Percentiles rank a stretch among this genome's conserved stretches.
Evolutionary conservation across 2,329 filamentous ascomycete species (phyloP).

Genomic region (Lasiodiplodia sp.): DNA sequence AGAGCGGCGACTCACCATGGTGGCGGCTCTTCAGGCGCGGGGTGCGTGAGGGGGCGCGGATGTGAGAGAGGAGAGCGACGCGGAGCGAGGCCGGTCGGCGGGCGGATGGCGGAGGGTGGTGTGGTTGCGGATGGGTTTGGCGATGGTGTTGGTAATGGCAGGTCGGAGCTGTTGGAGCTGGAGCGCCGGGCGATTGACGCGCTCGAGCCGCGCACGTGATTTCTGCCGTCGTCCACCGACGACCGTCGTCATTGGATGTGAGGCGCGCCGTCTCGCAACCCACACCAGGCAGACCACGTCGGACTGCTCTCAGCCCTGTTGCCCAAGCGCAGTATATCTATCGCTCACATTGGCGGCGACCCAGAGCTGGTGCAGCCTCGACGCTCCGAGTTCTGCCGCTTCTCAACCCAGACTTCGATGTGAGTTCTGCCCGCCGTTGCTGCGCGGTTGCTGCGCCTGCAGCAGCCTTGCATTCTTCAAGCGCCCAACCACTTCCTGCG

Average conservation of each 20-base stretch:
- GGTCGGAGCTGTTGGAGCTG: conserved; percentile 23
- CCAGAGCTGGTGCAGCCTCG: neutral
- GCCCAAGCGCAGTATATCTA: conserved; percentile 10
- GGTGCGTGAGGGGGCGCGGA: neutral
- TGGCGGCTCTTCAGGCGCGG: conserved; percentile 14
- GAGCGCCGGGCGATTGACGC: neutral
- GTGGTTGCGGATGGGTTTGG: conserved; percentile 39
- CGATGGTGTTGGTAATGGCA: conserved; percentile 38
- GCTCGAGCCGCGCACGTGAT: conserved; percentile 20
- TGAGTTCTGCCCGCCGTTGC: conserved; percentile 9
- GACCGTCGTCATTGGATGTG: conserved; percentile 16
- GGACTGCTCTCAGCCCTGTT: conserved; percentile 14
- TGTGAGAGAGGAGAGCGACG: conserved; percentile 18
- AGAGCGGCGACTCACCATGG: conserved; percentile 29
- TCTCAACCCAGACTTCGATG: neutral
- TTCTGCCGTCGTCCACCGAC: neutral
- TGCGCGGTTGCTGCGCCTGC: neutral
- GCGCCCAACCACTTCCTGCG: neutral
- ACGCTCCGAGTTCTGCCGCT: neutral
- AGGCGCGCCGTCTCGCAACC: conserved; percentile 12
- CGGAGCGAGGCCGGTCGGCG: conserved; percentile 35
- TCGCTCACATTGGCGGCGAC: conserved; percentile 19
- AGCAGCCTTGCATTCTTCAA: neutral
- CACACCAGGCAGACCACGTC: conserved; percentile 29
- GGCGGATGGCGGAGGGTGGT: conserved; percentile 31